These are phyloP conservation scores for Naegleria lovaniensis DNA, from an alignment of 208 protist genomes.

Conservation along the genomic window DNA sequence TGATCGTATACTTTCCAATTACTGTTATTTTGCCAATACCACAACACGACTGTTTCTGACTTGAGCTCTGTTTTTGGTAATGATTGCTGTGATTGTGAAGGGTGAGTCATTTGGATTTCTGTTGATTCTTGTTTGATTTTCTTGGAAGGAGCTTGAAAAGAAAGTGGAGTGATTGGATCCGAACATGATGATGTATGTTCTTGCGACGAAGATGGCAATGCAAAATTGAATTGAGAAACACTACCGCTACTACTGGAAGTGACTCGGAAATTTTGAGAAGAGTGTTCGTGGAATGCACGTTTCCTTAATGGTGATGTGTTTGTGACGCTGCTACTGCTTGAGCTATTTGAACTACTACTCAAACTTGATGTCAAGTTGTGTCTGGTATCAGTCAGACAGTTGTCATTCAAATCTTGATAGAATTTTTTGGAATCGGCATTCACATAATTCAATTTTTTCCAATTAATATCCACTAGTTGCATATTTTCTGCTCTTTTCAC, in stretches of 20 bases:
- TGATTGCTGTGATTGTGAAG: no score
- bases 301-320: background rate
- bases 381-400: background rate
- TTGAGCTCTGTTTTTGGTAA: background rate
- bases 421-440: background rate
- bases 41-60: background rate
- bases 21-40: background rate
- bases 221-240: background rate
- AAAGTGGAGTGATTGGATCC: background rate
- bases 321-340: no score
- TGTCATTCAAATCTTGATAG: background rate
- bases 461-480: background rate
- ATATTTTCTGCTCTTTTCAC: slow-evolving; percentile 9
- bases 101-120: no score
- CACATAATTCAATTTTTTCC: background rate
- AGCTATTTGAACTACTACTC: background rate
- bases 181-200: background rate
- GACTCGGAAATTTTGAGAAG: background rate
- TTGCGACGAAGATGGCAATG: background rate
- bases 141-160: no score
- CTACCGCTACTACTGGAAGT: background rate
- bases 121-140: no score
- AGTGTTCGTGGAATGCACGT: background rate
- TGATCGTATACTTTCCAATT: background rate
- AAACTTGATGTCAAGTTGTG: background rate